Conservation (phyloP, 1,284 basidiomycete genomes). For the Sanguinoderma infundibulare region DNA sequence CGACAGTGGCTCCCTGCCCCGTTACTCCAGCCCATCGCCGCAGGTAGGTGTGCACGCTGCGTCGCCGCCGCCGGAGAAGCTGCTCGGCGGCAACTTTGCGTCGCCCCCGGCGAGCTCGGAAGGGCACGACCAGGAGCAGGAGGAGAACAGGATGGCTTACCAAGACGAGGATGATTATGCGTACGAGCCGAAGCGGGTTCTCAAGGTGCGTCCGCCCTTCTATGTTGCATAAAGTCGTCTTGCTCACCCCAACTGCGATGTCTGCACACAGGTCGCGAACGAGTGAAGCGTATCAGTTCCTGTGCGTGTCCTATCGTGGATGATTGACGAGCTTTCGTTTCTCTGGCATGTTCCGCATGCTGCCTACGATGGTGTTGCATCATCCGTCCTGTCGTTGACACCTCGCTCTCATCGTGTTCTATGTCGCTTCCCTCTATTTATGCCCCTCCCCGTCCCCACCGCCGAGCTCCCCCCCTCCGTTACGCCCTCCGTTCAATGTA, state of each 20-base stretch:
- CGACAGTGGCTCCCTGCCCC: conserved; percentile 2
- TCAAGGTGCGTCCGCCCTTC: conserved; percentile 44
- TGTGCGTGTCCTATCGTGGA: conserved; percentile 1
- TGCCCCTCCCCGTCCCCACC: too few relatives aligned
- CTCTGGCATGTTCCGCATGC: too few relatives aligned
- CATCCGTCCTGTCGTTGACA: conserved; percentile 26
- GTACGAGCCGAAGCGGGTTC: conserved; percentile 40
- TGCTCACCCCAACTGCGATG: not conserved
- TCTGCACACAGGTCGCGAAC: conserved; percentile 21
- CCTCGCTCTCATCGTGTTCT: not conserved
- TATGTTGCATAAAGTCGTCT: not conserved
- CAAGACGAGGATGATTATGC: conserved; percentile 45
- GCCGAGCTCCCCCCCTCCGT: too few relatives aligned
- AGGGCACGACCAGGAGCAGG: conserved; percentile 32
- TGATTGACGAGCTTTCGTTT: conserved; percentile 3
- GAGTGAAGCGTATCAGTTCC: conserved; percentile 17
- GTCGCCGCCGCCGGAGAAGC: conserved; percentile 17
- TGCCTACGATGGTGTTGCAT: not conserved
- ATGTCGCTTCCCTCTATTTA: conserved; percentile 1
- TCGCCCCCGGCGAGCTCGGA: conserved; percentile 34
- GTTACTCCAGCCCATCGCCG: conserved; percentile 15
- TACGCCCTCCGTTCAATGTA: too few relatives aligned
- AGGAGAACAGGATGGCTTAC: conserved; percentile 35
- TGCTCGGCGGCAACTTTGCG: conserved; percentile 30
- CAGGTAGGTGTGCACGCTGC: conserved; percentile 16